Percentiles rank a stretch among this genome's conserved stretches.
Conservation (phyloP, 306 rosid species). For the Trichosanthes truncata region DNA sequence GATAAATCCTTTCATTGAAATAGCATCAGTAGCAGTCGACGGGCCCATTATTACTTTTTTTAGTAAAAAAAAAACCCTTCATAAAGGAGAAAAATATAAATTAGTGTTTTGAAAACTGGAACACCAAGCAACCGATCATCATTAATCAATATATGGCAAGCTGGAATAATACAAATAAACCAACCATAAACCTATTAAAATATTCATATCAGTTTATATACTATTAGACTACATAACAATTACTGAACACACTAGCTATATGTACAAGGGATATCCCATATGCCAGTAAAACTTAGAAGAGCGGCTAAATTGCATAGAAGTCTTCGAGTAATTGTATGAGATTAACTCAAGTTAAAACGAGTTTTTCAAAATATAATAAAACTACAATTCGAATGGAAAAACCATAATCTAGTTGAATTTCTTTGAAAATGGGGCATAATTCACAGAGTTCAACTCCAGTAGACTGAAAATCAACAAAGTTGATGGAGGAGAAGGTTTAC, state of each 20-base stretch:
- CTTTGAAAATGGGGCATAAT: neutral
- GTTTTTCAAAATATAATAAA: neutral
- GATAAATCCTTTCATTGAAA: too few species aligned
- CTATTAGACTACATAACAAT: neutral
- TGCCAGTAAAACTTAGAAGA: neutral
- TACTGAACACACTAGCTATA: neutral
- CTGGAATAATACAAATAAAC: neutral
- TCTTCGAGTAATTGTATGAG: neutral
- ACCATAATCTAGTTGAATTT: neutral
- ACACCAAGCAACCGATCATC: neutral
- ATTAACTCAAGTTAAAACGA: neutral
- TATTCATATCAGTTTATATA: neutral
- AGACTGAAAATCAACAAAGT: too few species aligned
- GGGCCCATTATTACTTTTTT: conserved; percentile 42
- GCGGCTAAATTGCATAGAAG: neutral
- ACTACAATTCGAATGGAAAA: neutral
- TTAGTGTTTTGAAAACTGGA: neutral
- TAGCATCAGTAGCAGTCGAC: conserved; percentile 38
- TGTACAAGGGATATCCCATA: neutral
- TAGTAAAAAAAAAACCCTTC: conserved; percentile 8
- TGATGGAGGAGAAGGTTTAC: too few species aligned
- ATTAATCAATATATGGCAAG: neutral
- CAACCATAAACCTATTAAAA: neutral
- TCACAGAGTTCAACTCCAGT: too few species aligned
- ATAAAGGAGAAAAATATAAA: neutral